Conservation (phyloP, 164 flowering plant species). For the Magnolia kwangsiensis region DNA sequence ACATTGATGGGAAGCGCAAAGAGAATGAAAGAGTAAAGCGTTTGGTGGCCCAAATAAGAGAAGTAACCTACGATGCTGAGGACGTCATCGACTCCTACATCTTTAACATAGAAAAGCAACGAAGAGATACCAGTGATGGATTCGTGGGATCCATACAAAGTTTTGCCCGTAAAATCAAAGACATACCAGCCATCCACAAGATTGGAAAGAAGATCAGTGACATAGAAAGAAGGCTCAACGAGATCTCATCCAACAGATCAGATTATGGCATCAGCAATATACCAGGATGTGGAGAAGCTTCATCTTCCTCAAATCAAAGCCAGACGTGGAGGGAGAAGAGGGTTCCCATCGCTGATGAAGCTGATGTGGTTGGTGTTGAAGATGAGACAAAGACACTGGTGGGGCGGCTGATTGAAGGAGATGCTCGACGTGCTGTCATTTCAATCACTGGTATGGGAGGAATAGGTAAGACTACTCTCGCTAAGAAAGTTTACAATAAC, state of each 20-base stretch:
- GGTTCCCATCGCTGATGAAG: conserved; percentile 11
- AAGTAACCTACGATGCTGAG: too few relatives aligned
- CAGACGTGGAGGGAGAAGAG: background rate
- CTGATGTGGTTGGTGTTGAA: conserved; percentile 43
- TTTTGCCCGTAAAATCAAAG: background rate
- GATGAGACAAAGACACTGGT: conserved; percentile 30
- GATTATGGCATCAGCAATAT: background rate
- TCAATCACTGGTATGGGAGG: conserved; percentile 18
- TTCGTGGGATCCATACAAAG: too few relatives aligned
- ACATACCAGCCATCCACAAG: background rate
- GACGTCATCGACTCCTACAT: too few relatives aligned
- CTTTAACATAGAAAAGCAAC: too few relatives aligned
- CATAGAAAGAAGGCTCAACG: background rate
- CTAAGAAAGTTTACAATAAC: conserved; percentile 15
- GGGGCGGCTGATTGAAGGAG: conserved; percentile 31
- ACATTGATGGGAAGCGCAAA: too few relatives aligned
- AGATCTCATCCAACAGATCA: background rate
- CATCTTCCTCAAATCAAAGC: background rate
- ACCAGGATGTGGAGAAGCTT: background rate
- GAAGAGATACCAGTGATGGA: too few relatives aligned
- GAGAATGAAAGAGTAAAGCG: too few relatives aligned
- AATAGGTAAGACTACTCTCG: conserved; percentile 19
- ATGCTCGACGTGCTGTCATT: background rate
- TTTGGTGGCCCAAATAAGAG: too few relatives aligned
- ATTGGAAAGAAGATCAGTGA: background rate